phyloP scores from a whole-genome alignment of 495 filamentous ascomycete genomes.

The Podospora anserina region DNA sequence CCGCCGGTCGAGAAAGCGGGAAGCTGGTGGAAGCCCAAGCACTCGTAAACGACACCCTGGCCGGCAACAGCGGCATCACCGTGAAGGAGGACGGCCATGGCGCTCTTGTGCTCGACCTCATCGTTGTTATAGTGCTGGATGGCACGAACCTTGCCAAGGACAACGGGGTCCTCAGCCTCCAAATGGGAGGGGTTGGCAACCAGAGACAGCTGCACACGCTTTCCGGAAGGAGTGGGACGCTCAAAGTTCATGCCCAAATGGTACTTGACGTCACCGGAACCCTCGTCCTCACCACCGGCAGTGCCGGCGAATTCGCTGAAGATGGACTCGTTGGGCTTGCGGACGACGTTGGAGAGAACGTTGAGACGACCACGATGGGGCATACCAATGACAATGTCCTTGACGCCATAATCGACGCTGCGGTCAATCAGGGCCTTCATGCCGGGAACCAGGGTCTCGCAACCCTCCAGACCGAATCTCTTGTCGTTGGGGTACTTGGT shows the following conservation, averaged over 20 bases:
- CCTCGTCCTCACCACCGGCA: conserved; percentile 85
- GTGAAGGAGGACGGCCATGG: conserved; percentile 94
- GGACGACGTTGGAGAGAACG: conserved; percentile 95
- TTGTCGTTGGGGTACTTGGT: conserved; percentile 99
- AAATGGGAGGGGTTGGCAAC: conserved; percentile 98
- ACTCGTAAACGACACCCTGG: conserved; percentile 97
- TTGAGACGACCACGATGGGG: conserved; percentile 98
- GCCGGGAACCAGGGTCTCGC: conserved; percentile 91
- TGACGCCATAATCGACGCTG: conserved; percentile 95
- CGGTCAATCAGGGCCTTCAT: conserved; percentile 99
- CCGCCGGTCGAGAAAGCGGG: conserved; percentile 96
- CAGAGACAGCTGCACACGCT: conserved; percentile 95
- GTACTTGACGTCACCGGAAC: conserved; percentile 98
- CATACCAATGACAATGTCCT: conserved; percentile 99
- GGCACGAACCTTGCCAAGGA: conserved; percentile 92
- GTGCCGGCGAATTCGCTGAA: conserved; percentile 97
- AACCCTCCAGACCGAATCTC: conserved; percentile 96
- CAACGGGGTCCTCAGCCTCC: conserved; percentile 97
- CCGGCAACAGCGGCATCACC: conserved; percentile 96
- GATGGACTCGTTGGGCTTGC: conserved; percentile 98
- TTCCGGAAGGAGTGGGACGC: conserved; percentile 94
- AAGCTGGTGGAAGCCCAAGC: conserved; percentile 92
- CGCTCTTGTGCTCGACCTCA: conserved; percentile 77
- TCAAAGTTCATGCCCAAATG: conserved; percentile 99
- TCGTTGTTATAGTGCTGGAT: conserved; percentile 99